Evolutionary conservation across 1,284 basidiomycete genomes (phyloP).

Genomic region (Volvariella volvacea): DNA sequence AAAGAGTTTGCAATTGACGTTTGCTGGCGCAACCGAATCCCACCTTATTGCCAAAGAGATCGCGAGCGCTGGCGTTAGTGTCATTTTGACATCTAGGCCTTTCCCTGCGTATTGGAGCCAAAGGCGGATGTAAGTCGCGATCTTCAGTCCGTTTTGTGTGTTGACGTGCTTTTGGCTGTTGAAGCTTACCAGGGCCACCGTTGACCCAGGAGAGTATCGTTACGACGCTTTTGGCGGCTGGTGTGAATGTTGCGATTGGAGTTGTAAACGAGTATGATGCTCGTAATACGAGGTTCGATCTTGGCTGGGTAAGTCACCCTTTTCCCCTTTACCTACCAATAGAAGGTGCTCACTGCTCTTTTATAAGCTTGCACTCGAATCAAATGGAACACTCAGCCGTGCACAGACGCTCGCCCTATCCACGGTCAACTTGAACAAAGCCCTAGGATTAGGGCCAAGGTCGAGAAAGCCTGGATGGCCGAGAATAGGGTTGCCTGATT

Average conservation of each 20-base stretch:
- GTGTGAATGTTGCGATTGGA: conserved; percentile 62
- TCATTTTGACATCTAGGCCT: conserved; percentile 50
- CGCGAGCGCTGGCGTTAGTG: conserved; percentile 49
- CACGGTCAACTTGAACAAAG: conserved; percentile 32
- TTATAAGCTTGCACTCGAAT: conserved; percentile 18
- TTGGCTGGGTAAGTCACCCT: conserved; percentile 42
- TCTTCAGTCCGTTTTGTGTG: conserved; percentile 24
- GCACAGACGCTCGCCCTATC: conserved; percentile 19
- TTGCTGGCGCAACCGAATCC: conserved; percentile 58
- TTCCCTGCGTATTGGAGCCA: conserved; percentile 55
- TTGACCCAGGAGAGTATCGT: conserved; percentile 47
- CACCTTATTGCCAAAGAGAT: conserved; percentile 59
- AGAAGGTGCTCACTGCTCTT: conserved; percentile 4
- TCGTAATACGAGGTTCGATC: conserved; percentile 55
- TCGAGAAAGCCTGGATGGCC: no score
- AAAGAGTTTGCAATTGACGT: conserved; percentile 33
- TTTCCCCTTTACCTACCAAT: neutral
- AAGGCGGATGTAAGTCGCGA: conserved; percentile 38
- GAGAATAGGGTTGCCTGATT: conserved; percentile 28
- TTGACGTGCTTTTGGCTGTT: conserved; percentile 11
- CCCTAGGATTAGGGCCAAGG: conserved; percentile 39
- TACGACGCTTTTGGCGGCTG: conserved; percentile 41
- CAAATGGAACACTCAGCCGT: conserved; percentile 18
- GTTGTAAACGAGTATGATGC: conserved; percentile 46
- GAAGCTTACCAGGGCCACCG: conserved; percentile 57